Evolutionary conservation across 2,329 filamentous ascomycete genomes (phyloP).

Genomic region (Tolypocladium inflatum): DNA sequence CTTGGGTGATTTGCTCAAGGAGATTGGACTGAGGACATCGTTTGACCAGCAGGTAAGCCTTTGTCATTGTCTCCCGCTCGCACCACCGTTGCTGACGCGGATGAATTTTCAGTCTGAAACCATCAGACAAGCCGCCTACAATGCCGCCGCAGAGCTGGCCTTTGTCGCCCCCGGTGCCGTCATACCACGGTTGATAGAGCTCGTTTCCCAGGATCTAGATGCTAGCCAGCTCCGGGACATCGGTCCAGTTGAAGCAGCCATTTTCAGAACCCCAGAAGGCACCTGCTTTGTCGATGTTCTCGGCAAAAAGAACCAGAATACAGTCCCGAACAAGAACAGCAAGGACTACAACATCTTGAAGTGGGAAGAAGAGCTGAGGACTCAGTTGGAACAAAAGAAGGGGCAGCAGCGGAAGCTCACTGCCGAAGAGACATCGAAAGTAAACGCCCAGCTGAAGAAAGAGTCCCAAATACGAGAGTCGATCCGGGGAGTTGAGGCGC

Average conservation of each 20-base stretch:
- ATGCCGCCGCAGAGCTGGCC: constrained; percentile 79
- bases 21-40: constrained; percentile 47
- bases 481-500: constrained; percentile 60
- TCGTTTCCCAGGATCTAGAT: constrained; percentile 67
- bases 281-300: constrained; percentile 86
- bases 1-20: constrained; percentile 54
- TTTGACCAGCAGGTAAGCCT: constrained; percentile 39
- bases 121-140: constrained; percentile 64
- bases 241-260: constrained; percentile 82
- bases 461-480: constrained; percentile 69
- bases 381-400: constrained; percentile 86
- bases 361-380: constrained; percentile 89
- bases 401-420: constrained; percentile 86
- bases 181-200: constrained; percentile 63
- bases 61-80: not conserved
- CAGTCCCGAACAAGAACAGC: constrained; percentile 72
- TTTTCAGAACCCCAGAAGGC: constrained; percentile 83
- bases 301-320: constrained; percentile 65
- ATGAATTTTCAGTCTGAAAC: constrained; percentile 14
- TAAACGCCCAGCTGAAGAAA: constrained; percentile 83
- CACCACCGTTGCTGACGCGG: constrained; percentile 1
- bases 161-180: constrained; percentile 85
- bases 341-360: constrained; percentile 95
- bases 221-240: constrained; percentile 59
- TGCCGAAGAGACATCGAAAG: constrained; percentile 78